These are phyloP conservation scores for Fonsecaea nubica DNA, from an alignment of 2,329 filamentous ascomycete genomes.

Conservation along the genomic window DNA sequence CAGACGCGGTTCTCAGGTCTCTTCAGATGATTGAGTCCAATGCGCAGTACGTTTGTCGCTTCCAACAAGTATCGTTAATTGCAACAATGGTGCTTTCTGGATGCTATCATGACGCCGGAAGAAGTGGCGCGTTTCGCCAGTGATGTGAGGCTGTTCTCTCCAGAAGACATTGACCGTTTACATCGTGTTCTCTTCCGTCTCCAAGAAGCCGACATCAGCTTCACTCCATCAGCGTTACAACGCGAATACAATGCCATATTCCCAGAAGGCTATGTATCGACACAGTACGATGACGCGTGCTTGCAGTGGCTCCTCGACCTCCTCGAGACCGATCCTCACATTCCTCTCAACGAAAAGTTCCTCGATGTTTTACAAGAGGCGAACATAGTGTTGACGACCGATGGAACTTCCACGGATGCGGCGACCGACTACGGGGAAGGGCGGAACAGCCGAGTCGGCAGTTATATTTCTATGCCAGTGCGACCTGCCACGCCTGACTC, in stretches of 20 bases:
- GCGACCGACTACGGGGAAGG: constrained; percentile 19
- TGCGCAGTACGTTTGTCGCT: neutral
- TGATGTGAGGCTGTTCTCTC: constrained; percentile 22
- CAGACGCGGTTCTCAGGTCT: neutral
- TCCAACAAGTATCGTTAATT: neutral
- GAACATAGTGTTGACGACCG: constrained; percentile 29
- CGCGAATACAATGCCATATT: constrained; percentile 22
- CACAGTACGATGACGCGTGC: constrained; percentile 19
- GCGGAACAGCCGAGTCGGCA: neutral
- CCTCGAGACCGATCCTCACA: constrained; percentile 16
- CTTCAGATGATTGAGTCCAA: neutral
- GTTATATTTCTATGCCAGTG: neutral
- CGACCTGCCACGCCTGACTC: constrained; percentile 17
- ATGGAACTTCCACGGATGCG: constrained; percentile 25
- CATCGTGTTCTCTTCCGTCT: constrained; percentile 28
- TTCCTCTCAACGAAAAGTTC: constrained; percentile 32
- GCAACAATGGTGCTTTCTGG: neutral
- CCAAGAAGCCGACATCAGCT: constrained; percentile 21
- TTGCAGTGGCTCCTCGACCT: constrained; percentile 28
- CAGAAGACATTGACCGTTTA: constrained; percentile 30
- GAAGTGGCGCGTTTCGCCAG: constrained; percentile 26
- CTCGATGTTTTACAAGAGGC: constrained; percentile 33
- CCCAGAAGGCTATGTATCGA: constrained; percentile 12
- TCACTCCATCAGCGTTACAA: constrained; percentile 10
- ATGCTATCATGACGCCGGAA: constrained; percentile 27